Base-by-base conservation (phyloP, 805 yeast species). In the Tetrapisispora pingtungensis region DNA sequence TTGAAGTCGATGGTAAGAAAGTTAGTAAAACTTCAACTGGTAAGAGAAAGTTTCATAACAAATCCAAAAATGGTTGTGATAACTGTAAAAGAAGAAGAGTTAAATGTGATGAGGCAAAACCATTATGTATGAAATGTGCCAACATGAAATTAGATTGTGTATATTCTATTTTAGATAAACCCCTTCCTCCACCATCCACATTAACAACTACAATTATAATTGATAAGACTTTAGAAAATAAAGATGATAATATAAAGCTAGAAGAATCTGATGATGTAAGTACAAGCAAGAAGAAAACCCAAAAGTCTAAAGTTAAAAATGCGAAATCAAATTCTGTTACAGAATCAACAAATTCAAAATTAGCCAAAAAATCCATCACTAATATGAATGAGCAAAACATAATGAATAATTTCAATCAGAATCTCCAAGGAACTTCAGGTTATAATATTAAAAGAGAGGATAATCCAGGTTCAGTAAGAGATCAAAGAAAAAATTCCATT, bases 1-100 rank as follows among this genome's bases (percentile, higher is more conserved):
- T 66, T 18, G 67, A 66, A 42, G 57, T 64, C 14, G 68, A 65
- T 44, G 71, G 71, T 6, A 68, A 68, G 47, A 63, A 57, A 34
- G 71, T 64, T 7, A 64, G 66, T 39, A 64, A 56, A 46, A 62
- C 67, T 0, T 67, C 83, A 0, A 75, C 80, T 0, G 86, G 84
- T 6, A 89, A 87, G 64, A 73, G 97, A 37, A 83, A 85, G 56
- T 90, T 82, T 56, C 97, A 90, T 60, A 84, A 80, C 47, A 90
- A 90, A 64, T 84, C 95, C 31, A 75, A 95, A 46, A 76, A 78
- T 45, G 97, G 97, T 0, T 89, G 97, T 65, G 75, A 80, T 33
- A 84, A 94, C 2, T 89, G 97, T 65, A 89, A 89, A 58, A 74
- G 77, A 50, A 74, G 97, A 54, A 70, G 97, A 42, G 96, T 90